phyloP scores from a whole-genome alignment of 169 alveolate genomes.

The Plasmodium yoelii region DNA sequence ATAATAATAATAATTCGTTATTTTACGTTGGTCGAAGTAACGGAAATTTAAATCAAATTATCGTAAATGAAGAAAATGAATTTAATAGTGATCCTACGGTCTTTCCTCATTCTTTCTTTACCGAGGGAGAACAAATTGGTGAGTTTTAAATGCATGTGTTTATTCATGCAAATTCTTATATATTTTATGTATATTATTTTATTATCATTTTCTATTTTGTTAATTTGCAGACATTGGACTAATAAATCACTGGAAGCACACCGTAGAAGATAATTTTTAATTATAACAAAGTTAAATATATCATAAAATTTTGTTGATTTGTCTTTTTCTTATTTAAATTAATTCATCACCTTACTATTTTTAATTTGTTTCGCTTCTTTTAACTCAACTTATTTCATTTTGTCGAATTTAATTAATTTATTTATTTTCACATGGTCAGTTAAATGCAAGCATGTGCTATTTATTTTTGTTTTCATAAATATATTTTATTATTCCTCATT shows the following conservation, averaged over 20 bases:
- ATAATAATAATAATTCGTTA: conserved; percentile 1
- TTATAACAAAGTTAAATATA: neutral
- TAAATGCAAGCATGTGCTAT: too few relatives aligned
- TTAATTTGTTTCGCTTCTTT: too few relatives aligned
- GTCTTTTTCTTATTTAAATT: too few relatives aligned
- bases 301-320: neutral
- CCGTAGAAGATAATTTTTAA: conserved; percentile 23
- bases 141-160: neutral
- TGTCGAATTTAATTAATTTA: too few relatives aligned
- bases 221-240: conserved; percentile 55
- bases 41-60: conserved; percentile 33
- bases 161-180: neutral
- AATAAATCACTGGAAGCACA: conserved; percentile 61
- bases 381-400: too few relatives aligned
- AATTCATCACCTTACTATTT: too few relatives aligned
- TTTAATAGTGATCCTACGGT: conserved; percentile 12
- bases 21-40: conserved; percentile 33
- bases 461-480: too few relatives aligned
- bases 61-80: conserved; percentile 7
- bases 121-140: conserved; percentile 10
- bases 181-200: neutral
- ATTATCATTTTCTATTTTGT: neutral
- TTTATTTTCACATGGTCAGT: too few relatives aligned
- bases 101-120: conserved; percentile 26
- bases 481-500: too few relatives aligned